Evolutionary conservation across 2,329 filamentous ascomycete species (phyloP), one percentile per base, ranked within the genome.

Genomic region (Penicillium sp.): DNA sequence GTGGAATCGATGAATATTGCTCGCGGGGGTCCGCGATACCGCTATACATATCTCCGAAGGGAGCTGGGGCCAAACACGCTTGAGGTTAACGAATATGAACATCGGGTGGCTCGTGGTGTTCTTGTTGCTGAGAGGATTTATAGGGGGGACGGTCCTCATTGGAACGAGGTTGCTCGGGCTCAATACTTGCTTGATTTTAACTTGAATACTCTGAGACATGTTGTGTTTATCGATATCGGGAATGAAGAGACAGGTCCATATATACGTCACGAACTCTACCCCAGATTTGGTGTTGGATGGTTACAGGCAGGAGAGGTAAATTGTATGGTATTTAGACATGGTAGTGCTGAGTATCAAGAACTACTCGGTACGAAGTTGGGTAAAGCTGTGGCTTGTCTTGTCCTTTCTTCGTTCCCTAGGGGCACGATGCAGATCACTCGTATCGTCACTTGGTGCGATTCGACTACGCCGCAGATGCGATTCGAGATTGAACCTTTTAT

Each of bases 321-420:
- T 7, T 33, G 28, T 19, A 26, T 28, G 48, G 12, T 9, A 17
- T 40, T 49, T 15, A 4, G 19, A 1, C 35, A 33, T 12, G 43
- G 48, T 22, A 46, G 12, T 15, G 13, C 3, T 17, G 26, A 34
- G 8, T 50, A 46, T 12, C 35, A 46, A 7, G 48, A 50, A 15
- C 28, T 50, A 9, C 35, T 50, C 3, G 48, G 48, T 2, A 50
- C 48, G 2, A 19, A 21, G 13, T 22, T 50, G 17, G 43, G 43
- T 24, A 41, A 45, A 28, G 5, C 28, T 2, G 13, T 13, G 2
- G 48, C 48, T n/a, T 33, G 21, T 24, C 31, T 50, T 35, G 19
- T 50, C 1, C 37, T 50, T 17, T 32, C 34, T 10, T 31, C 35
- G 3, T 50, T 40, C 12, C 42, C 35, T 4, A 33, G 43, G 29